Evolutionary conservation across 1,284 basidiomycete species (phyloP).

Genomic region (Inonotus hispidus): DNA sequence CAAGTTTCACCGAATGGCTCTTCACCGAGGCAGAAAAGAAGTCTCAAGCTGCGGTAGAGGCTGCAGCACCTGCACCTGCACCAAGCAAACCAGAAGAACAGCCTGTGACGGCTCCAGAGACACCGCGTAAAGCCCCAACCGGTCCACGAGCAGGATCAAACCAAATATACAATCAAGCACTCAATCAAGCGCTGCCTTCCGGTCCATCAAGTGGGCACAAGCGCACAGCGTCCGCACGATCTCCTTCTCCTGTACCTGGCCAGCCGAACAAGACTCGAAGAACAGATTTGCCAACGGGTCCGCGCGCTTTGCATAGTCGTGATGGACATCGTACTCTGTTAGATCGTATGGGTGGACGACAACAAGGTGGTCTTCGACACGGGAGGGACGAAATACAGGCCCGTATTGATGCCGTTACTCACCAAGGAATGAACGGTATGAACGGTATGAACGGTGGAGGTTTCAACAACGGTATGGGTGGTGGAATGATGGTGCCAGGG

Average conservation of each 20-base stretch:
- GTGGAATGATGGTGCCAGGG: slow-evolving; percentile 37
- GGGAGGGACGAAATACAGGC: slow-evolving; percentile 66
- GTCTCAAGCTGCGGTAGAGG: slow-evolving; percentile 31
- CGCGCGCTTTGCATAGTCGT: slow-evolving; percentile 63
- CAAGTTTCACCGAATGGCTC: slow-evolving; percentile 78
- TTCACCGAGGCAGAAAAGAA: slow-evolving; percentile 71
- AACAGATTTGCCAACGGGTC: slow-evolving; percentile 57
- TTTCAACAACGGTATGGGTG: slow-evolving; percentile 41
- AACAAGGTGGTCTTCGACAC: slow-evolving; percentile 33
- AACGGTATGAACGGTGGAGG: slow-evolving; percentile 5
- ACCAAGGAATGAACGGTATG: slow-evolving; percentile 41
- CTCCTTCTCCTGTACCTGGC: slow-evolving; percentile 53
- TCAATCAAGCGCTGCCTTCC: slow-evolving; percentile 61
- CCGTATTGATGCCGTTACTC: slow-evolving; percentile 71
- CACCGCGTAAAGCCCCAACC: neutral
- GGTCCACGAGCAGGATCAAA: slow-evolving; percentile 5
- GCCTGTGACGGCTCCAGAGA: slow-evolving; percentile 8
- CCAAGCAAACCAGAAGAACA: neutral
- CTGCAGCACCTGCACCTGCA: slow-evolving; percentile 27
- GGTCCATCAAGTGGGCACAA: slow-evolving; percentile 56
- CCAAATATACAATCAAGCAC: slow-evolving; percentile 36
- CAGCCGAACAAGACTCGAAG: slow-evolving; percentile 35
- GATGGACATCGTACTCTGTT: slow-evolving; percentile 52
- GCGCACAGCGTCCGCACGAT: slow-evolving; percentile 31
- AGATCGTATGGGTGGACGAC: slow-evolving; percentile 60